Evolutionary conservation across 2,329 filamentous ascomycete species (phyloP).

Genomic region (Apiospora kogelbergensis): DNA sequence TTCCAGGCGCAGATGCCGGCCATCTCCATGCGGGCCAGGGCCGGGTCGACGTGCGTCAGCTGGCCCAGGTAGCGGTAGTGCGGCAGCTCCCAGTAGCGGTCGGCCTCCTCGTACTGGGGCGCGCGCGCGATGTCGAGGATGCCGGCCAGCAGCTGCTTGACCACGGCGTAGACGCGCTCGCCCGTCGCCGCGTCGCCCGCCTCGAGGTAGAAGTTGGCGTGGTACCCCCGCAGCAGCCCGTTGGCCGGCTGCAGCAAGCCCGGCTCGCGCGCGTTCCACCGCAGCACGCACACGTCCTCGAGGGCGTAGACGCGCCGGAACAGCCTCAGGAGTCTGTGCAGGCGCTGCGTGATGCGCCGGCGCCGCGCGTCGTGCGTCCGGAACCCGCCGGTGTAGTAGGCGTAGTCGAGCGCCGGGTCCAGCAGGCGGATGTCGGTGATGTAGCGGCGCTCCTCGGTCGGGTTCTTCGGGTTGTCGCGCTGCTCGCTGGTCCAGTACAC

Average conservation of each 20-base stretch:
- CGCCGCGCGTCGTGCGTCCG: background rate
- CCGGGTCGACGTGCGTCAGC: background rate
- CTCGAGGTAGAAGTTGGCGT: background rate
- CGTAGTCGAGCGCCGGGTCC: background rate
- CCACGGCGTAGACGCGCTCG: background rate
- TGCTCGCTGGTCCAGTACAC: background rate
- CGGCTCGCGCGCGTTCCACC: too few species aligned
- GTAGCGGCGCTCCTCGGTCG: background rate
- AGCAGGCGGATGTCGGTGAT: background rate
- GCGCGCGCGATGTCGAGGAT: background rate
- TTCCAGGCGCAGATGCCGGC: slow-evolving; percentile 9
- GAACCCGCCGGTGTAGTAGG: background rate
- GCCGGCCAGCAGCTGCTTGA: background rate
- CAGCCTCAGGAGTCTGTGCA: background rate
- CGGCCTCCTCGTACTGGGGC: too few species aligned
- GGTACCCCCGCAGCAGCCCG: background rate
- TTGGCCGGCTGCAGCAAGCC: too few species aligned
- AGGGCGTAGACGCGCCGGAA: background rate
- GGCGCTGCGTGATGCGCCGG: background rate
- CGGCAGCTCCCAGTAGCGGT: too few species aligned
- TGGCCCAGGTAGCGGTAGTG: background rate
- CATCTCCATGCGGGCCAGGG: slow-evolving; percentile 2
- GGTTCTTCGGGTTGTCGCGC: too few species aligned
- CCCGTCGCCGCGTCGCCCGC: background rate
- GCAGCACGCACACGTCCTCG: background rate